Evolutionary conservation across 2,329 filamentous ascomycete genomes (phyloP).

Genomic region (Diaporthe australafricana): DNA sequence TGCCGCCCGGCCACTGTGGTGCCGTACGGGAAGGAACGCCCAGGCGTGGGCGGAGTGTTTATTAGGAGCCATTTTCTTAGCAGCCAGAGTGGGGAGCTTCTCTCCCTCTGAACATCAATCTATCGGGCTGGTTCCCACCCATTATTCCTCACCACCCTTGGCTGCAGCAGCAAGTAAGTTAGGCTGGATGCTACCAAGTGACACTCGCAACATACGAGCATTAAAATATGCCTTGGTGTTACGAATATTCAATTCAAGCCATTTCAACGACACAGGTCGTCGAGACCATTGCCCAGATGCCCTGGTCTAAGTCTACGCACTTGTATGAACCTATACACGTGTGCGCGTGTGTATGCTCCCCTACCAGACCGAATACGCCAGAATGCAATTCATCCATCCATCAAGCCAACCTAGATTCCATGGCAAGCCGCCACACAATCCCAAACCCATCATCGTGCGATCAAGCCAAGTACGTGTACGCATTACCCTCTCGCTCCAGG

Average conservation of each 20-base stretch:
- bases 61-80: no score
- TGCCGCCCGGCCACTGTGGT: neutral
- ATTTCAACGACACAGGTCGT: neutral
- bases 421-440: neutral
- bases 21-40: no score
- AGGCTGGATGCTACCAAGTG: neutral
- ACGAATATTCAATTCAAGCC: no score
- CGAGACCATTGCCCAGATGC: neutral
- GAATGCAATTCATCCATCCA: slow-evolving; percentile 1
- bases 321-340: neutral
- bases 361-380: slow-evolving; percentile 8
- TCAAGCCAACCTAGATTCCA: neutral
- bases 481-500: slow-evolving; percentile 80
- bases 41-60: no score
- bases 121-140: no score
- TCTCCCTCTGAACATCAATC: no score
- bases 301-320: slow-evolving; percentile 7
- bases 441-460: neutral
- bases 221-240: no score
- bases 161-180: neutral
- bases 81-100: no score
- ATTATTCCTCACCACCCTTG: no score
- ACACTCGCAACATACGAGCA: neutral
- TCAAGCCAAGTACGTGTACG: slow-evolving; percentile 78
- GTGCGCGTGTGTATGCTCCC: neutral